These are phyloP conservation scores for Sutorius eximius DNA, from an alignment of 1,284 basidiomycete species.

Conservation along the genomic window DNA sequence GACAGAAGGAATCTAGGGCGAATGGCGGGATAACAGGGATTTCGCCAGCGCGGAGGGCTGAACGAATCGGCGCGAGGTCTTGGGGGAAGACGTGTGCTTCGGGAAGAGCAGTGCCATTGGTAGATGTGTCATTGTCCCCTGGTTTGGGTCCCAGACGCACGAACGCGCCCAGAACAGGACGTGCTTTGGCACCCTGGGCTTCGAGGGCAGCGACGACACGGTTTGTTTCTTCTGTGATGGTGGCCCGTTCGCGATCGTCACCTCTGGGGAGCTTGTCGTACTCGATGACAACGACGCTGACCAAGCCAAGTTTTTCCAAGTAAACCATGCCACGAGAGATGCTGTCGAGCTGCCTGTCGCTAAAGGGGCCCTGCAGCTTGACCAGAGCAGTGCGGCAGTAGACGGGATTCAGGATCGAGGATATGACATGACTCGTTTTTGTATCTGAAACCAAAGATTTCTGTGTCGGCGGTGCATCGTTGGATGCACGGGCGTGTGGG, in stretches of 20 bases:
- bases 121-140: slow-evolving; percentile 41
- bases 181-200: slow-evolving; percentile 79
- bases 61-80: slow-evolving; percentile 81
- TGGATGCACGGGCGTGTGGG: slow-evolving; percentile 11
- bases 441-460: slow-evolving; percentile 24
- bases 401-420: slow-evolving; percentile 84
- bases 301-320: slow-evolving; percentile 92
- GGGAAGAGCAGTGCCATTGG: slow-evolving; percentile 46
- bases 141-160: slow-evolving; percentile 81
- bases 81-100: slow-evolving; percentile 76
- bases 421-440: slow-evolving; percentile 55
- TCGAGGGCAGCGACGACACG: slow-evolving; percentile 85
- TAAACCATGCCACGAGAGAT: slow-evolving; percentile 93
- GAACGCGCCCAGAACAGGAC: slow-evolving; percentile 86
- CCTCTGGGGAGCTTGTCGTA: slow-evolving; percentile 75
- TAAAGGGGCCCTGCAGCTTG: slow-evolving; percentile 97
- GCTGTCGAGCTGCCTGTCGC: slow-evolving; percentile 91
- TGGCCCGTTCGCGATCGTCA: slow-evolving; percentile 63
- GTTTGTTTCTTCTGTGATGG: slow-evolving; percentile 73
- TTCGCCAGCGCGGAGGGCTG: slow-evolving; percentile 87
- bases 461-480: slow-evolving; percentile 26
- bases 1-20: slow-evolving; percentile 88
- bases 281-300: slow-evolving; percentile 94
- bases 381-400: slow-evolving; percentile 87
- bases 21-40: slow-evolving; percentile 97